phyloP scores from a whole-genome alignment of 1,284 basidiomycete genomes.

The Apiotrichum brassicae region DNA sequence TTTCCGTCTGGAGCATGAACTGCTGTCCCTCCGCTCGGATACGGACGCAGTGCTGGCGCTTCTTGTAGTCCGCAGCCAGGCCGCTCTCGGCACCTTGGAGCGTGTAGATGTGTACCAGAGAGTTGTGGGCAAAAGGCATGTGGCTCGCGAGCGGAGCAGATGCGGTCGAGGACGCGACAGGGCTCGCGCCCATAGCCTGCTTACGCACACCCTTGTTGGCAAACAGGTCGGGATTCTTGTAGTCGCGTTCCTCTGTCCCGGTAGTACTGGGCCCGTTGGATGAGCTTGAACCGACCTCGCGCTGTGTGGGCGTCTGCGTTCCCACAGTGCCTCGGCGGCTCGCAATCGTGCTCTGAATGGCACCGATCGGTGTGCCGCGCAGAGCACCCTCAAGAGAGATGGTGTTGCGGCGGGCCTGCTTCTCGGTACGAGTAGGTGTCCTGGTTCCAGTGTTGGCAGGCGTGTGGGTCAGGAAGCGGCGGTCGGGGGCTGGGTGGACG shows the following conservation, averaged over 20 bases:
- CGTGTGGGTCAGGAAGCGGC: constrained; percentile 18
- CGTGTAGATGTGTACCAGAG: constrained; percentile 60
- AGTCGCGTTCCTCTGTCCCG: constrained; percentile 6
- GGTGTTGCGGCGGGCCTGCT: constrained; percentile 11
- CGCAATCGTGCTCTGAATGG: background rate
- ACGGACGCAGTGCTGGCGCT: constrained; percentile 91
- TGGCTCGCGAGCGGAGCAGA: constrained; percentile 28
- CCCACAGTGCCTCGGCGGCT: constrained; percentile 6
- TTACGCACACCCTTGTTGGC: constrained; percentile 2
- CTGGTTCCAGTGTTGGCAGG: background rate
- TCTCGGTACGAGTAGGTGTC: background rate
- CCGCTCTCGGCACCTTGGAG: constrained; percentile 88
- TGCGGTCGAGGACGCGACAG: constrained; percentile 15
- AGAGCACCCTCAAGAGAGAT: constrained; percentile 9
- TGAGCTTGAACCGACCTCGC: too few relatives aligned
- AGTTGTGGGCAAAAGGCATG: constrained; percentile 44
- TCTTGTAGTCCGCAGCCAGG: constrained; percentile 88
- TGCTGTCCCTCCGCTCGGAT: constrained; percentile 91
- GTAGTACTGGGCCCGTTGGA: background rate
- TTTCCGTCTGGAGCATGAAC: constrained; percentile 85
- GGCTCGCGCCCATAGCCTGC: background rate
- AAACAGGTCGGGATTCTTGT: constrained; percentile 42
- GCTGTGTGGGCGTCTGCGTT: background rate
- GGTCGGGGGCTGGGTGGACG: constrained; percentile 45
- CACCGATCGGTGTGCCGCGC: constrained; percentile 3